Base-by-base conservation (phyloP, 129 eudicot genomes). In the Flaveria brownii region DNA sequence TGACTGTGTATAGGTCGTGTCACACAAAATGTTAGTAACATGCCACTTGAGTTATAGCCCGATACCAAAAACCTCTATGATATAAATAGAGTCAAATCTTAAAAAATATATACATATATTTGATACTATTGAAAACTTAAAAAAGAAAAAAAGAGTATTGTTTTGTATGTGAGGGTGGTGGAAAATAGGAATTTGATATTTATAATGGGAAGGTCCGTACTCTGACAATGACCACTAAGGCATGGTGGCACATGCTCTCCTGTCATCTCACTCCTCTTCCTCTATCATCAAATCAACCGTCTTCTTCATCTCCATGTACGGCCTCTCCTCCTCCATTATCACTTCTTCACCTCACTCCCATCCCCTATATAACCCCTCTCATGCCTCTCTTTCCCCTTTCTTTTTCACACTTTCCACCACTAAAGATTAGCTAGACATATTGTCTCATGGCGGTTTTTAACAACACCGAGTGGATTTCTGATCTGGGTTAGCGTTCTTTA, bases 151-250 rank as follows among this genome's bases (percentile, higher is more conserved):
- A 33, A 33, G 39, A 4, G 0, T 33, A 5, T 33, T 33, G 39
- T 33, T 33, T 4, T 33, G 39, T 33, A 33, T 33, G 39, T 4
- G 1, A 33, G 12, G 8, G 2, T 2, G 2, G n/a, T 47, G 16
- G n/a, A 12, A 47, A 49, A 49, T 49, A 49, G n/a, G n/a, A 52
- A 52, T 52, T 16, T 52, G 20, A 54, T 16, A 1, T 16, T 59
- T 59, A 59, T 63, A 63, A 63, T 33, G 5, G 3, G 20, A 30
- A 63, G 87, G 86, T 90, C 96, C 98, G 98, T 92, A 92, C 98
- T 83, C 96, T 91, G 98, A 94, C 97, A 94, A 89, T 57, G 97
- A 94, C 97, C 97, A 88, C 89, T 88, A 93, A 85, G 80, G 97
- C 79, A 94, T 91, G 97, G 98, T 88, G 92, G 91, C 98, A 94